phyloP scores from a whole-genome alignment of 352 stramenopile genomes.

The Thraustotheca clavata region DNA sequence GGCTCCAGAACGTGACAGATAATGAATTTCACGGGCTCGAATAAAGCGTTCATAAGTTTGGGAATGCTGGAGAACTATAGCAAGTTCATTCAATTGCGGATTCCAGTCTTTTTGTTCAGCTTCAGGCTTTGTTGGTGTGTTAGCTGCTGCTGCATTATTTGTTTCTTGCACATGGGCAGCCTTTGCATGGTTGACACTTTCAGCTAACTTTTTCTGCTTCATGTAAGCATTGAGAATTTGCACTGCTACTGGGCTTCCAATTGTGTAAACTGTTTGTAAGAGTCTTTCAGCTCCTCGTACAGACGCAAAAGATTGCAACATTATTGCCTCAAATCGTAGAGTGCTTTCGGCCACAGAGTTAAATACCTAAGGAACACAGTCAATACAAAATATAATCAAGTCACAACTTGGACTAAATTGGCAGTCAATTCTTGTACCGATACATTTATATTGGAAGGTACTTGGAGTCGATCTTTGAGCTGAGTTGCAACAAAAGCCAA shows the following conservation, averaged over 20 bases:
- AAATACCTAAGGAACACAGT: conserved; percentile 4
- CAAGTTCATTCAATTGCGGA: conserved; percentile 80
- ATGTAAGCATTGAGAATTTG: conserved; percentile 9
- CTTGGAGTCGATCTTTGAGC: conserved; percentile 30
- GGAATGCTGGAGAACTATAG: conserved; percentile 78
- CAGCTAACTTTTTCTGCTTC: neutral
- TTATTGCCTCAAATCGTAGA: neutral
- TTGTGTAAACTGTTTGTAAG: neutral
- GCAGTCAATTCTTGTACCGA: conserved; percentile 5
- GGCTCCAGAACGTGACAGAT: conserved; percentile 17
- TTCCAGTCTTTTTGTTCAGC: conserved; percentile 41
- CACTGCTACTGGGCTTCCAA: conserved; percentile 8
- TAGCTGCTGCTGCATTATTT: neutral
- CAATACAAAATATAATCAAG: neutral
- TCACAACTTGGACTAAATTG: conserved; percentile 1
- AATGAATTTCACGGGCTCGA: conserved; percentile 36
- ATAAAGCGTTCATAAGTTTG: conserved; percentile 87
- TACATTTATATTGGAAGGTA: conserved; percentile 24
- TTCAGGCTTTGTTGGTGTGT: neutral
- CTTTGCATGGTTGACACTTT: neutral
- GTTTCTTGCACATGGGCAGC: neutral
- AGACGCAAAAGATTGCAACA: conserved; percentile 15
- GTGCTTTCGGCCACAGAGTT: conserved; percentile 11
- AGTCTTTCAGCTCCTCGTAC: conserved; percentile 14
- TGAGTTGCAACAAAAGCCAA: conserved; percentile 36